A percentile compares a stretch with the other conserved stretches of the same genome.
These are phyloP conservation scores for Trametes sanguinea DNA, from an alignment of 768 basidiomycete genomes.

Conservation along the genomic window DNA sequence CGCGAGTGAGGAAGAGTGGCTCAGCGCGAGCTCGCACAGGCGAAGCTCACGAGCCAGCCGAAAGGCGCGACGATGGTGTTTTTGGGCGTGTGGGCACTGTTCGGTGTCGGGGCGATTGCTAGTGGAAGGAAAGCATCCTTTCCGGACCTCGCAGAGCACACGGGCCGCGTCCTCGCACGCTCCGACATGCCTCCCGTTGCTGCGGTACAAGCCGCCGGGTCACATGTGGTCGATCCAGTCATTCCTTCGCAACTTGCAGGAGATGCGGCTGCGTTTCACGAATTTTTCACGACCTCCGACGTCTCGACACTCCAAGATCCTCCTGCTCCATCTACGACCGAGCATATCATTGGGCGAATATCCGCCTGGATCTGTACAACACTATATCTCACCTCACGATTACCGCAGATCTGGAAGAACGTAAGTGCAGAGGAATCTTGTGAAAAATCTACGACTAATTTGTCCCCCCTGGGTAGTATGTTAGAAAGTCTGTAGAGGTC, in stretches of 20 bases:
- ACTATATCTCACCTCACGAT: constrained; percentile 87
- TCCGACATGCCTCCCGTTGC: constrained; percentile 15
- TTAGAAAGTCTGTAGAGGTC: constrained; percentile 88
- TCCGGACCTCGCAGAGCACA: constrained; percentile 30
- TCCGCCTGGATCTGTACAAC: constrained; percentile 95
- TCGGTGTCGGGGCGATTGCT: constrained; percentile 60
- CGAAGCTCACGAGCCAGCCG: constrained; percentile 63
- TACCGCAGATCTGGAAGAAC: constrained; percentile 99
- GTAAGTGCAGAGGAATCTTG: constrained; percentile 50
- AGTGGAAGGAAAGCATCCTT: constrained; percentile 33
- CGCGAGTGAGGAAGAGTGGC: constrained; percentile 31
- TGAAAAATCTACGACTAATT: background rate
- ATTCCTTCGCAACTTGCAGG: constrained; percentile 5
- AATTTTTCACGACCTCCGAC: background rate
- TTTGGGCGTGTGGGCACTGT: constrained; percentile 73
- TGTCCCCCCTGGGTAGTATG: constrained; percentile 53
- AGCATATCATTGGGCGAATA: constrained; percentile 82
- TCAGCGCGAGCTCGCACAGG: constrained; percentile 22
- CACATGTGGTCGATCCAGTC: background rate
- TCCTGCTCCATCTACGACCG: constrained; percentile 31
- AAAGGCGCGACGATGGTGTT: constrained; percentile 81
- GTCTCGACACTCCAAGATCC: constrained; percentile 26
- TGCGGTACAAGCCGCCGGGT: background rate
- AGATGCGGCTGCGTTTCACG: constrained; percentile 1
- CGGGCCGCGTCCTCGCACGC: constrained; percentile 52